Evolutionary conservation across 768 basidiomycete genomes (phyloP).

Genomic region (Lactarius akahatsu): DNA sequence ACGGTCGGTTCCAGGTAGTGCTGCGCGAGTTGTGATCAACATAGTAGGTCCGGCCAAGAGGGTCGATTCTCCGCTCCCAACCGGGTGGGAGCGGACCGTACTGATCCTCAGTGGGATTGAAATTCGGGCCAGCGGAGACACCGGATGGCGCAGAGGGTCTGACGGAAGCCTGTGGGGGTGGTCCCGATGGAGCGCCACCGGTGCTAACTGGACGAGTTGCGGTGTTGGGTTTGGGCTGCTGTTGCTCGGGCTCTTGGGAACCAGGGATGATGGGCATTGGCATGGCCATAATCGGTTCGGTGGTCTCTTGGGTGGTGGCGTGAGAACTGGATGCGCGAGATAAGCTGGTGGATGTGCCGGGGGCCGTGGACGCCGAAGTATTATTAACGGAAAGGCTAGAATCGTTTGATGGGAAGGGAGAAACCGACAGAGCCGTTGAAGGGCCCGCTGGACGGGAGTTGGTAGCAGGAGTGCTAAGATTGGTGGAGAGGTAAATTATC

Average conservation of each 20-base stretch:
- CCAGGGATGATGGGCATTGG: slow-evolving; percentile 40
- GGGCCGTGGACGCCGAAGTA: slow-evolving; percentile 39
- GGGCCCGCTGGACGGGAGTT: slow-evolving; percentile 76
- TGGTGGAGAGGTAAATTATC: slow-evolving; percentile 94
- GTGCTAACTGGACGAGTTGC: slow-evolving; percentile 42
- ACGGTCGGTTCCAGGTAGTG: slow-evolving; percentile 97
- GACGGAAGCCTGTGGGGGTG: slow-evolving; percentile 27
- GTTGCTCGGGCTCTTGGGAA: slow-evolving; percentile 34
- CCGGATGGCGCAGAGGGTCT: slow-evolving; percentile 41
- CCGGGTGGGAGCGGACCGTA: slow-evolving; percentile 86
- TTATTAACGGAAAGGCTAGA: slow-evolving; percentile 60
- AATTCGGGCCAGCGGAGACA: slow-evolving; percentile 49
- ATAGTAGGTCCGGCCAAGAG: slow-evolving; percentile 94
- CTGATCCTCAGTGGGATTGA: slow-evolving; percentile 94
- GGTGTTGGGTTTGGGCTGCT: slow-evolving; percentile 30
- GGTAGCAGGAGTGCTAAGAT: slow-evolving; percentile 77
- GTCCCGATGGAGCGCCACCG: slow-evolving; percentile 31
- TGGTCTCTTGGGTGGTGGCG: slow-evolving; percentile 49
- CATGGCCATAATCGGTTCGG: slow-evolving; percentile 26
- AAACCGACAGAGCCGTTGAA: slow-evolving; percentile 52
- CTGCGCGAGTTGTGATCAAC: slow-evolving; percentile 98
- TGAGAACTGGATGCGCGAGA: slow-evolving; percentile 70
- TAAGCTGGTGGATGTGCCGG: slow-evolving; percentile 40
- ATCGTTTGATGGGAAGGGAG: slow-evolving; percentile 51
- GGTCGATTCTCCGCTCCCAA: slow-evolving; percentile 98